A percentile compares a stretch with the other conserved stretches of the same genome.
Conservation (phyloP, 2,329 filamentous ascomycete species). For the Chaetomium sp. region DNA sequence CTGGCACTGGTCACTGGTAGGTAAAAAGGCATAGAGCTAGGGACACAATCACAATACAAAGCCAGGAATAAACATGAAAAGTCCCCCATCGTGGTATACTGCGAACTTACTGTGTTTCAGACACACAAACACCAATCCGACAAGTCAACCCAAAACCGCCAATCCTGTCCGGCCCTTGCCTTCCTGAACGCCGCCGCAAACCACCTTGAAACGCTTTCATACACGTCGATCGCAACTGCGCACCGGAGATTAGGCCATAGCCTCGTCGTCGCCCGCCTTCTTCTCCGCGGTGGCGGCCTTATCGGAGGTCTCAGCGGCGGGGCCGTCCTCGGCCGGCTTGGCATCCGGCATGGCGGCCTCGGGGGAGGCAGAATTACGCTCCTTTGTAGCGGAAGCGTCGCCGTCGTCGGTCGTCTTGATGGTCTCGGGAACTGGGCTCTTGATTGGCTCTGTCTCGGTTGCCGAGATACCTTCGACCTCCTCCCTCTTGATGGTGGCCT, state of each 20-base stretch:
- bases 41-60: background rate
- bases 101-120: background rate
- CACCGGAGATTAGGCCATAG: slow-evolving; percentile 7
- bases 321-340: slow-evolving; percentile 16
- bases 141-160: slow-evolving; percentile 18
- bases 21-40: background rate
- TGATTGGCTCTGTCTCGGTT: slow-evolving; percentile 24
- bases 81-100: slow-evolving; percentile 1
- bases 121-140: slow-evolving; percentile 17
- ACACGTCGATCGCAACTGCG: background rate
- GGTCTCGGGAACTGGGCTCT: slow-evolving; percentile 20
- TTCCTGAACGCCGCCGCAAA: slow-evolving; percentile 24
- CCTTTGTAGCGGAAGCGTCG: slow-evolving; percentile 7
- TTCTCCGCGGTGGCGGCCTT: slow-evolving; percentile 11
- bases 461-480: slow-evolving; percentile 41
- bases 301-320: slow-evolving; percentile 15
- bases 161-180: slow-evolving; percentile 1
- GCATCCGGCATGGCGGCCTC: slow-evolving; percentile 4
- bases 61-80: background rate
- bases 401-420: background rate
- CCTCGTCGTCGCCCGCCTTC: slow-evolving; percentile 8
- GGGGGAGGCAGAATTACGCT: slow-evolving; percentile 13
- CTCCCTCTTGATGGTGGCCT: slow-evolving; percentile 46
- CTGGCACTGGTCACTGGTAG: background rate
- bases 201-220: slow-evolving; percentile 3